Conservation (phyloP, 2,329 filamentous ascomycete species). For the Pestalotiopsis sp. region DNA sequence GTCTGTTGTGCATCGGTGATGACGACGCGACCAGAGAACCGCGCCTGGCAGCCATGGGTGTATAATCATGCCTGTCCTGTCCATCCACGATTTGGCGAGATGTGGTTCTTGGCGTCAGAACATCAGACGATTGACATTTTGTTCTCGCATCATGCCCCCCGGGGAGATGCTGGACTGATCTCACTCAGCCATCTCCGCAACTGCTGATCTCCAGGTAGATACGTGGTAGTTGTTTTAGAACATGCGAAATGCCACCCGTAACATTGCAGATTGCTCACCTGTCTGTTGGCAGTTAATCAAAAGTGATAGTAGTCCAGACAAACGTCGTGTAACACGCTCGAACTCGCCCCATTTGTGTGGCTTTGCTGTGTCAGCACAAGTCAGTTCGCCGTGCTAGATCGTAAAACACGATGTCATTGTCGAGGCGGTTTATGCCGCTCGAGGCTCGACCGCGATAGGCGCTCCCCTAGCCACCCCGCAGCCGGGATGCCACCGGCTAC, state of each 20-base stretch:
- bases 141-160: neutral
- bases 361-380: neutral
- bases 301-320: neutral
- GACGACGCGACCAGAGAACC: neutral
- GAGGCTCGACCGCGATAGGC: neutral
- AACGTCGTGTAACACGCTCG: neutral
- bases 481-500: neutral
- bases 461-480: neutral
- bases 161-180: neutral
- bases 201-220: neutral
- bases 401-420: neutral
- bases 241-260: neutral
- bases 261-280: neutral
- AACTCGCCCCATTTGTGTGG: neutral
- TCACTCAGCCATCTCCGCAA: neutral
- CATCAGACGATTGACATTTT: constrained; percentile 8
- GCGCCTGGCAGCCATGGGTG: neutral
- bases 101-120: neutral
- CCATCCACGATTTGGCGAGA: constrained; percentile 1
- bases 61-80: neutral
- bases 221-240: neutral
- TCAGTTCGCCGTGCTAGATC: neutral
- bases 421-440: neutral
- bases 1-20: constrained; percentile 3
- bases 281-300: neutral